Percentiles rank a stretch among this genome's conserved stretches.
Evolutionary conservation across 805 yeast species (phyloP).

Genomic region (Spathaspora hagerdaliae): DNA sequence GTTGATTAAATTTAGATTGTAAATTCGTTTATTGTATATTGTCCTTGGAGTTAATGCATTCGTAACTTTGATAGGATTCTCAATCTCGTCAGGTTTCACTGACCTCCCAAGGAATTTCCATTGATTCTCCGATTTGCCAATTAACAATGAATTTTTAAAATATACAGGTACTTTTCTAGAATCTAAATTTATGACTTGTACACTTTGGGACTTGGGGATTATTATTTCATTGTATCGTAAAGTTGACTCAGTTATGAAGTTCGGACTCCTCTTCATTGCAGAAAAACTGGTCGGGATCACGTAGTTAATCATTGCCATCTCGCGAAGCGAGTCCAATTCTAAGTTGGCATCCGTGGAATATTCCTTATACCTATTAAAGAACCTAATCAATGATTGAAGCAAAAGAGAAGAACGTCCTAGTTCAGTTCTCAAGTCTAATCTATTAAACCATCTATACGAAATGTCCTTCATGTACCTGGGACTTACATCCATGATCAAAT

Average conservation of each 20-base stretch:
- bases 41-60: conserved; percentile 18
- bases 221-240: conserved; percentile 26
- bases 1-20: conserved; percentile 14
- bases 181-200: conserved; percentile 14
- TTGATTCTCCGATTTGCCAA: conserved; percentile 29
- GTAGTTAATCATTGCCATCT: conserved; percentile 19
- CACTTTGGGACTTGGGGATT: conserved; percentile 6
- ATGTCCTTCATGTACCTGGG: conserved; percentile 29
- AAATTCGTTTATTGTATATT: conserved; percentile 14
- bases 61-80: conserved; percentile 16
- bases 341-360: conserved; percentile 5
- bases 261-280: conserved; percentile 25
- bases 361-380: conserved; percentile 9
- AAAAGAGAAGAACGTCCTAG: conserved; percentile 20
- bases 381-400: conserved; percentile 21
- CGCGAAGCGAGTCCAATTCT: conserved; percentile 19
- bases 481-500: conserved; percentile 22
- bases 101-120: conserved; percentile 35
- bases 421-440: conserved; percentile 25
- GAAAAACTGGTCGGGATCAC: conserved; percentile 20
- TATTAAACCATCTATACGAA: conserved; percentile 24
- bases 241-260: conserved; percentile 18
- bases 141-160: conserved; percentile 16
- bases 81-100: conserved; percentile 13
- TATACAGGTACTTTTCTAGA: conserved; percentile 14